These are phyloP conservation scores for Capillidium rhysosporum DNA, from an alignment of 371 early-diverging fungal genomes.

Conservation along the genomic window DNA sequence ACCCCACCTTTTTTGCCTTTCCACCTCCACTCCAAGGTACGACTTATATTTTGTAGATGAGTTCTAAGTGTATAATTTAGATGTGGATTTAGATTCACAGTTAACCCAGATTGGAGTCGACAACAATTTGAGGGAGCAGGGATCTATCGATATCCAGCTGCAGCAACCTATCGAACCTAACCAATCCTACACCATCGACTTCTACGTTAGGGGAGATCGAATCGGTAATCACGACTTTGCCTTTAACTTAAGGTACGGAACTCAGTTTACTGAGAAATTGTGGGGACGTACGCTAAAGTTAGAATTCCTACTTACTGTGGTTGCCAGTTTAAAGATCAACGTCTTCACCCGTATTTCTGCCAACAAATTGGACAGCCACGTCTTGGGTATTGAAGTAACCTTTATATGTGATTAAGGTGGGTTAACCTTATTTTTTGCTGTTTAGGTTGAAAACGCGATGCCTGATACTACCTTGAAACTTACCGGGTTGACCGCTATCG, in stretches of 20 bases:
- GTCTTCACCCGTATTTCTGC: constrained; percentile 80
- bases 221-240: constrained; percentile 67
- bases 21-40: too few relatives aligned
- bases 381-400: constrained; percentile 69
- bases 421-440: constrained; percentile 8
- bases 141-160: background rate
- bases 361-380: constrained; percentile 45
- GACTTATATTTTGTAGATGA: too few relatives aligned
- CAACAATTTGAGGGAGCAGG: background rate
- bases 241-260: constrained; percentile 44
- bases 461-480: constrained; percentile 31
- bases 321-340: constrained; percentile 75
- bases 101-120: background rate
- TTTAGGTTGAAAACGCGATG: constrained; percentile 46
- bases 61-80: background rate
- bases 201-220: constrained; percentile 83
- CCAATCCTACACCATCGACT: constrained; percentile 44
- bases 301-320: constrained; percentile 36
- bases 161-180: constrained; percentile 32
- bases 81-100: background rate
- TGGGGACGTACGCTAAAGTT: constrained; percentile 33
- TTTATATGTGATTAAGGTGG: background rate
- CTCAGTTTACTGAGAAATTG: constrained; percentile 20
- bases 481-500: constrained; percentile 45
- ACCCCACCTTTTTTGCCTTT: constrained; percentile 68